Conservation (phyloP, 148 eudicot genomes). For the Cornus florida region DNA sequence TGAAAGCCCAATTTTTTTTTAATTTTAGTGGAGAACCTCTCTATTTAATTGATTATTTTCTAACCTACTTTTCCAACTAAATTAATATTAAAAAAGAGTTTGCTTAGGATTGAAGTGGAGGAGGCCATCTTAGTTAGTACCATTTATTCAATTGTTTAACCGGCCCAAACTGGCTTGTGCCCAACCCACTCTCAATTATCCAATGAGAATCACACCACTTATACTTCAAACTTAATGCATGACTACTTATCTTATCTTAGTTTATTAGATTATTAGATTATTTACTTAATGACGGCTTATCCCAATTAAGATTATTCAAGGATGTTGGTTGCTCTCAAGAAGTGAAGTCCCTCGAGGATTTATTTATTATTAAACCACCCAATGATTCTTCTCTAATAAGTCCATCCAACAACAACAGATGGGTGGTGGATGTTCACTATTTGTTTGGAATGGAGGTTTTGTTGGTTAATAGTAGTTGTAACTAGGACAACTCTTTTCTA, state of each 20-base stretch:
- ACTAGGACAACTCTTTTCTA: too few species aligned
- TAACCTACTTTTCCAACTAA: neutral
- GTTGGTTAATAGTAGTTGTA: neutral
- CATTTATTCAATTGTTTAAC: neutral
- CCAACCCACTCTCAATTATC: neutral
- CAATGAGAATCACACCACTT: neutral
- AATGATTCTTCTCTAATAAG: neutral
- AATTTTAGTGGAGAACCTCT: too few species aligned
- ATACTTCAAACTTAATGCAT: neutral
- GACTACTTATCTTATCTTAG: neutral
- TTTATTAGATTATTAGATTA: neutral
- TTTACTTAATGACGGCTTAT: neutral
- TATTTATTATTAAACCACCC: neutral
- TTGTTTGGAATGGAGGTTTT: neutral
- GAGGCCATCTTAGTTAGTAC: neutral
- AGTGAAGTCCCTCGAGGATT: neutral
- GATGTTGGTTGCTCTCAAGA: neutral
- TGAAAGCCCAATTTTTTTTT: too few species aligned
- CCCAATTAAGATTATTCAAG: neutral
- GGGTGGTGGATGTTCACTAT: too few species aligned
- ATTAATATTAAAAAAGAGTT: too few species aligned
- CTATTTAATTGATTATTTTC: neutral
- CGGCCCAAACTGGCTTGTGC: neutral
- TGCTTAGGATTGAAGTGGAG: neutral
- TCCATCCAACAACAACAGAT: too few species aligned